Evolutionary conservation across 2,329 filamentous ascomycete genomes (phyloP).

Genomic region (Microdochium bolleyi): DNA sequence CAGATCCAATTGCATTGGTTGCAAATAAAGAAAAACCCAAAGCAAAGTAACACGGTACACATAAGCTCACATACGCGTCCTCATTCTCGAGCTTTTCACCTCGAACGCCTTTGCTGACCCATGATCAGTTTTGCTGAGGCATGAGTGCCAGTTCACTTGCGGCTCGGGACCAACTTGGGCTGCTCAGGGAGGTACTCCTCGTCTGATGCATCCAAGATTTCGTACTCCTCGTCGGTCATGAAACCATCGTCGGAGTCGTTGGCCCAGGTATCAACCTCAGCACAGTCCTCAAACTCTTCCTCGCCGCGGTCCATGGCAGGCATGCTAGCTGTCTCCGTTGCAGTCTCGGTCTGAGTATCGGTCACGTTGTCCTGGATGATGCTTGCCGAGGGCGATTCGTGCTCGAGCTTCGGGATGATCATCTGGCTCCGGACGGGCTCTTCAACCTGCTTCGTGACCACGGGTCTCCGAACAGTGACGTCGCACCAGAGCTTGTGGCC

Average conservation of each 20-base stretch:
- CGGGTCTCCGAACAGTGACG: constrained; percentile 55
- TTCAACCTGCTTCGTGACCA: constrained; percentile 12
- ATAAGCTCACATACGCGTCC: not conserved
- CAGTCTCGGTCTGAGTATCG: constrained; percentile 47
- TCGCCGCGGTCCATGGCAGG: constrained; percentile 25
- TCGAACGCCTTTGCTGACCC: not conserved
- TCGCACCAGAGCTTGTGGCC: constrained; percentile 96
- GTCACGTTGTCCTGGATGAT: constrained; percentile 59
- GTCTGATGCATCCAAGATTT: constrained; percentile 91
- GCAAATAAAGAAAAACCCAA: not conserved
- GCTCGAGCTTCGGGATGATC: constrained; percentile 95
- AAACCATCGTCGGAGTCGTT: constrained; percentile 66
- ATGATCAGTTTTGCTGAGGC: no score
- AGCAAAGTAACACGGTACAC: not conserved
- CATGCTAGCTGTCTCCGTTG: constrained; percentile 22
- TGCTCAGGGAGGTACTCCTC: constrained; percentile 65
- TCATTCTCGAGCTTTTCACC: not conserved
- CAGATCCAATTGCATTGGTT: not conserved
- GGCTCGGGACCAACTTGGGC: constrained; percentile 23
- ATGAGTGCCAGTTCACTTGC: not conserved
- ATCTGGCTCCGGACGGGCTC: constrained; percentile 52
- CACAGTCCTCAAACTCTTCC: constrained; percentile 45
- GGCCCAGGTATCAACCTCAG: constrained; percentile 52
- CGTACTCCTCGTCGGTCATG: constrained; percentile 96
- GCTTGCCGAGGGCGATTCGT: constrained; percentile 80